Evolutionary conservation across 352 stramenopile species (phyloP), one percentile per base, ranked within the genome.

Genomic region (Phytophthora sojae): DNA sequence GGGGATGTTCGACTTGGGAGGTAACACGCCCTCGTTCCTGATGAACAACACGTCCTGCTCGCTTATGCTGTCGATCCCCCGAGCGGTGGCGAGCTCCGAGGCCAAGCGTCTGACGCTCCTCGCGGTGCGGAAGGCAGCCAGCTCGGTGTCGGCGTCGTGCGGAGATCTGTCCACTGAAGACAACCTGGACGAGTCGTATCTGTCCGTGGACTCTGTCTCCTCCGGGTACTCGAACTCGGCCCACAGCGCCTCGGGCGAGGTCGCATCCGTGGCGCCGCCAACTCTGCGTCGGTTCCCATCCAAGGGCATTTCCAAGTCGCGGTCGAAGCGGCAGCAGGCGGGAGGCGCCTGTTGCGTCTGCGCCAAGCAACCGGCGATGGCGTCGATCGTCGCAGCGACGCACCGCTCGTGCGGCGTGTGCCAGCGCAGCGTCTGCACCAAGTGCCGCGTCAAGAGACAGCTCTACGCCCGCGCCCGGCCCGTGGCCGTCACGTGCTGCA

Each of bases 1-100:
- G 32, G 83, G 83, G 8, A 78, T 86, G 63, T 80, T 89, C 51
- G 73, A 90, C 61, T 58, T 89, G 4, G 74, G 77, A 5, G 83
- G 80, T 2, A 69, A 85, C 8, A 65, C 86, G 3, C 65, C 80
- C 0, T 67, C 83, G 4, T 74, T 84, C 14, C 62, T 89, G 3
- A 68, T 81, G 17, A 83, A 78, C 71, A 83, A 69, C 69, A 82
- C 77, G 9, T 82, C 78, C 0, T 78, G 69, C 0, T 72, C 83
- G 5, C 71, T 83, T 14, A 75, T 89, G 64, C 57, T 88, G 6
- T 76, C 69, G 1, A 76, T 88, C 30, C 11, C 67, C 1, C 42
- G 52, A 15, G 71, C 71, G 0, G 65, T 79, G 11, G 73, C 85
- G 5, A 67, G 63, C 23, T 75, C 77, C 0, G 68, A 84, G 6